These are phyloP conservation scores for Arthrobotrys conoides DNA, from an alignment of 2,329 filamentous ascomycete species.

Conservation along the genomic window DNA sequence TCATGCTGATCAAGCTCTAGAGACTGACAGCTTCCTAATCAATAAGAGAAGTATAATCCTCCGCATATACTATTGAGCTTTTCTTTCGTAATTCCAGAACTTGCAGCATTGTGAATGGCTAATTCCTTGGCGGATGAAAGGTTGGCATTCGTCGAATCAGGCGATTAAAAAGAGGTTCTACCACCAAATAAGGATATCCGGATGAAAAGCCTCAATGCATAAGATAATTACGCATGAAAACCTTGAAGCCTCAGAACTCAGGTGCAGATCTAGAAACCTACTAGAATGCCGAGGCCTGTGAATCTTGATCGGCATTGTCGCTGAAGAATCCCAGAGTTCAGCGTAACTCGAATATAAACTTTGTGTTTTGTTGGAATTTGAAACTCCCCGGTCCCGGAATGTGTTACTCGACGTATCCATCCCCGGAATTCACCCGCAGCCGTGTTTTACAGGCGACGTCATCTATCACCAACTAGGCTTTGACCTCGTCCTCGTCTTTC, in stretches of 20 bases:
- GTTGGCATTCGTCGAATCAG: conserved; percentile 2
- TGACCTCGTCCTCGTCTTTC: conserved; percentile 11
- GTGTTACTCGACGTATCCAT: background rate
- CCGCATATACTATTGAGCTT: background rate
- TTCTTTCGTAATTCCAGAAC: background rate
- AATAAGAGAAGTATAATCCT: background rate
- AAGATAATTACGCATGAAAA: background rate
- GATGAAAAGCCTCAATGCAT: conserved; percentile 1
- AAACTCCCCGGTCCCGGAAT: conserved; percentile 13
- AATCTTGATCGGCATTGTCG: background rate
- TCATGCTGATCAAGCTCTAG: background rate
- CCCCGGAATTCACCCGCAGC: background rate
- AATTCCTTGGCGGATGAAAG: background rate
- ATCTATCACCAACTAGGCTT: conserved; percentile 19
- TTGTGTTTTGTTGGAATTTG: conserved; percentile 21
- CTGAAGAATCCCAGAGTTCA: background rate
- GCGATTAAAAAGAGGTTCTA: background rate
- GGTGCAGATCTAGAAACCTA: no score
- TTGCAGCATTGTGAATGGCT: background rate
- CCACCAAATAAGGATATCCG: background rate
- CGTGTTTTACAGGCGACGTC: conserved; percentile 7
- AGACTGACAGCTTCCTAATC: background rate
- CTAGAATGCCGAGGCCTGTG: background rate
- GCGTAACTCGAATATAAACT: no score
- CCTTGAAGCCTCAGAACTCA: no score